Conservation (phyloP, 2,329 filamentous ascomycete species). For the Fusarium foetens region DNA sequence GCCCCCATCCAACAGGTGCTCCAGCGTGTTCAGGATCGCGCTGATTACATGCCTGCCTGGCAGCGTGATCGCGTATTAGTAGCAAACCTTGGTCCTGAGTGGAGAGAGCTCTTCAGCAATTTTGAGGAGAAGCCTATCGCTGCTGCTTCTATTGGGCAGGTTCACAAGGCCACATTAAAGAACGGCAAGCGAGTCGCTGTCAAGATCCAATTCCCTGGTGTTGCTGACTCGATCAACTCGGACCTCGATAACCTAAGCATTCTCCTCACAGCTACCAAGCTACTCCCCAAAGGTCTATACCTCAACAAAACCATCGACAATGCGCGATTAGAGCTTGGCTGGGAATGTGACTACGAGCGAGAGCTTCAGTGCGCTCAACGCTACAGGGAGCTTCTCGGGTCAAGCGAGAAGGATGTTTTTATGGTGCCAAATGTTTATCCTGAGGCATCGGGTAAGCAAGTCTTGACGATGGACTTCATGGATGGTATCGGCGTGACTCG, state of each 20-base stretch:
- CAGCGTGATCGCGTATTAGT: constrained; percentile 87
- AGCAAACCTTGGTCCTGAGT: constrained; percentile 81
- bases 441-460: constrained; percentile 84
- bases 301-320: constrained; percentile 98
- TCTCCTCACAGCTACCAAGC: constrained; percentile 86
- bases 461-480: constrained; percentile 94
- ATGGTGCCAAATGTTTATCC: constrained; percentile 80
- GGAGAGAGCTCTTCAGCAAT: constrained; percentile 82
- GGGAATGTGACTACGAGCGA: constrained; percentile 95
- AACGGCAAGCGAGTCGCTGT: constrained; percentile 84
- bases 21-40: constrained; percentile 93
- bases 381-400: constrained; percentile 77
- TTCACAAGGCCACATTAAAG: constrained; percentile 85
- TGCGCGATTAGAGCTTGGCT: constrained; percentile 87
- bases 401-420: constrained; percentile 74
- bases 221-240: constrained; percentile 94
- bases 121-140: constrained; percentile 95
- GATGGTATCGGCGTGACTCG: constrained; percentile 87
- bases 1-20: constrained; percentile 87
- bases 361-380: constrained; percentile 84
- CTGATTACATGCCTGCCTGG: constrained; percentile 97
- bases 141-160: constrained; percentile 95
- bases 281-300: constrained; percentile 91
- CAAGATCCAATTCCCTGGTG: constrained; percentile 97
- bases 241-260: constrained; percentile 94